Evolutionary conservation across 2,329 filamentous ascomycete species (phyloP).

Genomic region (Aspergillus sp.): DNA sequence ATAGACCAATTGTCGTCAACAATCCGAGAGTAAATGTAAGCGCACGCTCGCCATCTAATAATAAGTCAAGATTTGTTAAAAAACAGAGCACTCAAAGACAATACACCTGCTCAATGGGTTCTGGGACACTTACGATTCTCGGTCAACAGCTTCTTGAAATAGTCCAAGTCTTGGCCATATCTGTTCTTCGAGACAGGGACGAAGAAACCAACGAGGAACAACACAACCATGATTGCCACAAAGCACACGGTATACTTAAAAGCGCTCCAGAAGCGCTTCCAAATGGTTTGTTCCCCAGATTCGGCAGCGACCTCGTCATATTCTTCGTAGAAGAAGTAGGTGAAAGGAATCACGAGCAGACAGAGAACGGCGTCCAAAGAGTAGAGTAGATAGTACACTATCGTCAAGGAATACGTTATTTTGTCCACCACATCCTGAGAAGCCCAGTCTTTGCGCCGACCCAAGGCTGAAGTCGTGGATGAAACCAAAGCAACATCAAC

Average conservation of each 20-base stretch:
- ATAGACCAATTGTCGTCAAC: conserved; percentile 77
- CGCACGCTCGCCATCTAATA: conserved; percentile 73
- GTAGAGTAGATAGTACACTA: conserved; percentile 90
- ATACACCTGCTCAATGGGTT: background rate
- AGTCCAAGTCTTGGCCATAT: conserved; percentile 70
- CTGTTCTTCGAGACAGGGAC: conserved; percentile 69
- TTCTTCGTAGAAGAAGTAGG: conserved; percentile 98
- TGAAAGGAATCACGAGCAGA: conserved; percentile 82
- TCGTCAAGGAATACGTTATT: conserved; percentile 72
- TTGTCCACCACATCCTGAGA: conserved; percentile 70
- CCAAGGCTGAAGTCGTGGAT: conserved; percentile 69
- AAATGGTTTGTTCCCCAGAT: conserved; percentile 65
- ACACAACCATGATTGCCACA: conserved; percentile 62
- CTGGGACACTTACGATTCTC: conserved; percentile 60
- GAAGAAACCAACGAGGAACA: conserved; percentile 93
- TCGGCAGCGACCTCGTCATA: conserved; percentile 87
- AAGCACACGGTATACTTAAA: conserved; percentile 88
- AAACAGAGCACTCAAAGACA: background rate
- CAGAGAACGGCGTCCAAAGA: conserved; percentile 86
- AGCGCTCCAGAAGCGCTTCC: conserved; percentile 70
- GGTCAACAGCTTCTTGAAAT: conserved; percentile 75
- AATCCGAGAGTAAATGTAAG: conserved; percentile 83
- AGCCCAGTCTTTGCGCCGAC: conserved; percentile 90
- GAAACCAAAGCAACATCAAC: conserved; percentile 95
- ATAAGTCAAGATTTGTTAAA: conserved; percentile 6